Base-by-base conservation (phyloP, 345 rosid species). In the Gossypium thurberi region DNA sequence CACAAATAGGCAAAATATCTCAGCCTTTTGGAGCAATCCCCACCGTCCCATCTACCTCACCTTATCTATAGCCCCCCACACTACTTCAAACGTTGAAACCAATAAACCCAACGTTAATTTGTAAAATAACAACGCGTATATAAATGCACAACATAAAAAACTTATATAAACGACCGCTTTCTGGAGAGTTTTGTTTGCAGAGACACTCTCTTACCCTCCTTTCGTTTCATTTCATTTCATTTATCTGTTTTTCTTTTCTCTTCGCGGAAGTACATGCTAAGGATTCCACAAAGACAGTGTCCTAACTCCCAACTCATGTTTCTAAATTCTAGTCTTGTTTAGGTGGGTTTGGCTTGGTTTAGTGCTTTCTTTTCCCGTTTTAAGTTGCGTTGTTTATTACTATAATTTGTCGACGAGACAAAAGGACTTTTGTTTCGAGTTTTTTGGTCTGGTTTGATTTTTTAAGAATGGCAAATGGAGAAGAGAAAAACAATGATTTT, bases 401-500 rank as follows among this genome's bases (percentile, higher is more conserved):
- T 5, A 65, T 55, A 80, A 82, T 78, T 76, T 58, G 79, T 78
- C 82, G 76, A 82, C 79, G 64, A 71, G 51, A 74, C 72, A 70
- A 33, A 33, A 71, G 18, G 63, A 28, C 25, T 51, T 47, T 70
- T 1, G 33, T 67, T 21, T 23, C 17, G 50, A 60, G n/a, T 71
- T 23, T 23, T 10, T 40, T 10, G 67, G 21, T 62, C 42, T 26
- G 20, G 62, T 21, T 21, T 56, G 33, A 0, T 26, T 56, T 56
- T 56, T 56, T 3, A 44, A 69, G 72, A 83, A 85, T 86, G 85
- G 88, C 82, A 10, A 80, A 71, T 58, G 86, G 73, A 70, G 87
- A 55, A 77, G 84, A 77, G 65, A 80, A 83, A 65, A 72, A 58
- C 75, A 69, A 48, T 43, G 96, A 94, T 47, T 87, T 89, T 43